Evolutionary conservation across 2,329 filamentous ascomycete species (phyloP).

Genomic region (Fusarium marasasianum): DNA sequence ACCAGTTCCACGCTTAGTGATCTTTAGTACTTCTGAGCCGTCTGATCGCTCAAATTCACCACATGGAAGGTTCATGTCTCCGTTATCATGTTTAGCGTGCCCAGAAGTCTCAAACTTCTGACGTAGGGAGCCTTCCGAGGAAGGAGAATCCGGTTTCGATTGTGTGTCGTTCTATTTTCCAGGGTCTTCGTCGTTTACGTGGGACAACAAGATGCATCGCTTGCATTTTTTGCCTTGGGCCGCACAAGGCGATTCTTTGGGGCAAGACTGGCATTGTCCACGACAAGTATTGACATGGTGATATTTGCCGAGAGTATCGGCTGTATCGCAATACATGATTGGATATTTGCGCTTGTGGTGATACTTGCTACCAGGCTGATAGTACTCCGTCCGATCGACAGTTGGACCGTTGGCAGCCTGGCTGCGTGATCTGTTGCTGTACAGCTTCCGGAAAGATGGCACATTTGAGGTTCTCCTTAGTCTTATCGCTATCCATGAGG

Average conservation of each 20-base stretch:
- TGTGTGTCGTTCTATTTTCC: neutral
- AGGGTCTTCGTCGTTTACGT: neutral
- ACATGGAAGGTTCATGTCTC: fast-evolving
- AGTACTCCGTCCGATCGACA: neutral
- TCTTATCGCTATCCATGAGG: too few relatives aligned
- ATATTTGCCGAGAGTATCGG: too few relatives aligned
- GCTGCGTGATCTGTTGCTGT: neutral
- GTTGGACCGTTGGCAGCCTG: neutral
- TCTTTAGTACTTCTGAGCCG: neutral
- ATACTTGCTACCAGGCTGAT: neutral
- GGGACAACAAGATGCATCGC: neutral
- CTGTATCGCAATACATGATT: neutral
- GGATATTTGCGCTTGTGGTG: neutral
- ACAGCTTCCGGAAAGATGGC: neutral
- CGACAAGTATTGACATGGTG: neutral
- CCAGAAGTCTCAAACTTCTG: neutral
- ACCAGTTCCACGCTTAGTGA: fast-evolving
- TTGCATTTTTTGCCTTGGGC: neutral
- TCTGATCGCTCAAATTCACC: neutral
- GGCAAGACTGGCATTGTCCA: neutral
- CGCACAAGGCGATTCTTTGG: neutral
- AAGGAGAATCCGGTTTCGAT: too few relatives aligned
- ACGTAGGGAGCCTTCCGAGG: neutral
- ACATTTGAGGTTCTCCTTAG: neutral
- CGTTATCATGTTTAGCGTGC: too few relatives aligned